Conservation (phyloP, 1,139 yeast genomes). For the Magnusiomyces suaveolens region DNA sequence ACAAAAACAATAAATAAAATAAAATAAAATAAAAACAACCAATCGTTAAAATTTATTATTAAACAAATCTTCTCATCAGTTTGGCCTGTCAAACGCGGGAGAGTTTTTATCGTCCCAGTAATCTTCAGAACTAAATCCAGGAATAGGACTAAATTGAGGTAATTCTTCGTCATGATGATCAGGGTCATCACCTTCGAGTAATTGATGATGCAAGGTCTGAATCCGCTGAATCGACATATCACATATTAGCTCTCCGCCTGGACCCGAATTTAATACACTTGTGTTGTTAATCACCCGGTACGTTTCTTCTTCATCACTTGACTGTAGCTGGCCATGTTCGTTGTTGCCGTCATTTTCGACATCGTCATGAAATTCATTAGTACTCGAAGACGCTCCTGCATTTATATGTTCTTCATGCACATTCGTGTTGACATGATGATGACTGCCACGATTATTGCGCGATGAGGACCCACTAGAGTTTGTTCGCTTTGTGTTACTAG, state of each 20-base stretch:
- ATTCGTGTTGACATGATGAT: background rate
- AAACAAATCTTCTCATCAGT: too few relatives aligned
- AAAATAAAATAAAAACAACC: too few relatives aligned
- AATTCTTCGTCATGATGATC: constrained; percentile 3
- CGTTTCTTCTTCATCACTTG: constrained; percentile 11
- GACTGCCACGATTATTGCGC: background rate
- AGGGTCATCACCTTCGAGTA: background rate
- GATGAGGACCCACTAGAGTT: background rate
- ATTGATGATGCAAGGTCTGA: too few relatives aligned
- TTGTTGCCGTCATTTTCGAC: constrained; percentile 1
- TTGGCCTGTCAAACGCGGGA: too few relatives aligned
- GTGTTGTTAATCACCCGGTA: constrained; percentile 5
- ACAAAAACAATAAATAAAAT: too few relatives aligned
- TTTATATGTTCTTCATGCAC: background rate
- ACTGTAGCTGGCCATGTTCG: constrained; percentile 8
- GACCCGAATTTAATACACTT: background rate
- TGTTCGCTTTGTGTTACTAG: background rate
- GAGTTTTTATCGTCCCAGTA: constrained; percentile 29
- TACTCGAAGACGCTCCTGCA: background rate
- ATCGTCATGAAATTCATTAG: background rate
- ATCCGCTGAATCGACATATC: too few relatives aligned
- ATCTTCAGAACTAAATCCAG: constrained; percentile 28
- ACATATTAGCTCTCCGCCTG: background rate
- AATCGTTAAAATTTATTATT: too few relatives aligned
- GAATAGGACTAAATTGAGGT: constrained; percentile 19